Evolutionary conservation across 148 eudicot species (phyloP).

Genomic region (Chenopodium album): DNA sequence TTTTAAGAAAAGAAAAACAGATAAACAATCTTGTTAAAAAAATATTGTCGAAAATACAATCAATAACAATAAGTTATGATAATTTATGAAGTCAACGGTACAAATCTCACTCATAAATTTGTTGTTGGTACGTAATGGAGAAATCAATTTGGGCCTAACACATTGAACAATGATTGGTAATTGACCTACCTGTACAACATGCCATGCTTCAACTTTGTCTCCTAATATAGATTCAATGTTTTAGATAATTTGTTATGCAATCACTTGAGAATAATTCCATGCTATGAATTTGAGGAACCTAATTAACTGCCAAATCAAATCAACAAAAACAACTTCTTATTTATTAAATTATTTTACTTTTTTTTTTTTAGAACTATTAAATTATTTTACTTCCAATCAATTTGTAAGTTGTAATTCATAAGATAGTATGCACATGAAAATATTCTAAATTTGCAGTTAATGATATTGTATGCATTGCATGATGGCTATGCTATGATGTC

Average conservation of each 20-base stretch:
- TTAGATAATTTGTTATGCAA: slow-evolving; percentile 23
- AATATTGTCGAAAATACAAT: too few species aligned
- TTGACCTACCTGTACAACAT: slow-evolving; percentile 50
- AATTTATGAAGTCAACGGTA: slow-evolving; percentile 8
- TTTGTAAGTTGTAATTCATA: neutral
- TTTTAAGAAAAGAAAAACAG: too few species aligned
- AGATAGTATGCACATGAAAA: slow-evolving; percentile 47
- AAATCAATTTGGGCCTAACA: slow-evolving; percentile 16
- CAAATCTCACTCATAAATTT: slow-evolving; percentile 22
- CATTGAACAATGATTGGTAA: slow-evolving; percentile 9
- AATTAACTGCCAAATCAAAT: slow-evolving; percentile 17
- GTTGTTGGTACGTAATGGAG: slow-evolving; percentile 10
- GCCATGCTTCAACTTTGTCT: slow-evolving; percentile 47
- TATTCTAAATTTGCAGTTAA: slow-evolving; percentile 41
- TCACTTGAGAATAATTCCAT: neutral
- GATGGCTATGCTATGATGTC: slow-evolving; percentile 13
- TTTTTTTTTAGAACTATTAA: neutral
- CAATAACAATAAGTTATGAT: too few species aligned
- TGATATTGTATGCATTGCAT: slow-evolving; percentile 46
- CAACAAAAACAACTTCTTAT: neutral
- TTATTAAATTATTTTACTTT: neutral
- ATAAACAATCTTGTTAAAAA: too few species aligned
- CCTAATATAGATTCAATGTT: slow-evolving; percentile 49
- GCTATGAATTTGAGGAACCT: slow-evolving; percentile 8
- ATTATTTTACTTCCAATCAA: neutral